Base-by-base conservation (phyloP, 371 early-diverging fungal genomes). In the Apophysomyces sp. region DNA sequence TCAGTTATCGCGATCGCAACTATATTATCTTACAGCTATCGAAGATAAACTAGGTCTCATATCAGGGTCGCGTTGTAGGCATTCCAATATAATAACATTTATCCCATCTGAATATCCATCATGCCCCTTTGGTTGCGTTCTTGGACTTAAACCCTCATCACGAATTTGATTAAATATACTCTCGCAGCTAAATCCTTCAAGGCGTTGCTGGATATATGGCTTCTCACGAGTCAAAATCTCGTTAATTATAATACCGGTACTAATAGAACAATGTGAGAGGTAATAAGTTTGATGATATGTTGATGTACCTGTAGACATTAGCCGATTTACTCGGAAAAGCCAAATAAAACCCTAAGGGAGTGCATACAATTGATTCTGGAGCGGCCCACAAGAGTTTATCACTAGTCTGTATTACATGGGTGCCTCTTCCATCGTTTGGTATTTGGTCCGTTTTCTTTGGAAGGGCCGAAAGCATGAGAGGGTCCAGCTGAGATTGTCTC, bases 231-330 rank as follows among this genome's bases (percentile, higher is more conserved):
- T 82, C 55, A 80, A 34, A 11, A 82, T 80, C 63, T 82, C 81
- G 52, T 78, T 80, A 27, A 82, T 77, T 28, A 82, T 72, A 30
- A 82, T 65, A 12, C 82, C 82, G 24, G 77, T 76, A 37, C 82
- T 82, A 52, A n/a, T 18, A 58, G 4, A 1, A 15, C 7, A 13
- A 11, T 7, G 9, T 13, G 15, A 36, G n/a, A 31, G 44, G 32
- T 8, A 24, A 51, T 44, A 52, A 27, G 59, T 9, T 21, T n/a
- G 32, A 15, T 30, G 11, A 31, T 27, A 0, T 8, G 26, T 7
- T 30, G 18, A 3, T 15, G 27, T 67, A 73, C 80, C 80, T 80
- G 57, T 73, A 79, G 0, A 67, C 60, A 54, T 82, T 80, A 0
- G 80, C 73, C 29, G 62, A 52, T 52, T 74, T 78, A 36, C 60